Conservation (phyloP, 1,284 basidiomycete species). For the Erythrobasidium hasegawianum region DNA sequence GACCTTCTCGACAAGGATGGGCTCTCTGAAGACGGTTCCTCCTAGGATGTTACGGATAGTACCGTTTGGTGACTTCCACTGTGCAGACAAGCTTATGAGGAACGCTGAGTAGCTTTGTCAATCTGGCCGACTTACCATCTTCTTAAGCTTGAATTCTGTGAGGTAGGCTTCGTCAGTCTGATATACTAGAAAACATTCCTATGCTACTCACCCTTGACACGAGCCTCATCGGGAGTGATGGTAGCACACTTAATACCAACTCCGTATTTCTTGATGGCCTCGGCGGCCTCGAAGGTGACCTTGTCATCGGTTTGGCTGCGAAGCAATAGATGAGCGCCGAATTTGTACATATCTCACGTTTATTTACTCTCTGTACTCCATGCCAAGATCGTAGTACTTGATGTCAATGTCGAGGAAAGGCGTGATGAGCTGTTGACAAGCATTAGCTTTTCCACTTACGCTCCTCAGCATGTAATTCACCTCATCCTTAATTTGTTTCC, state of each 20-base stretch:
- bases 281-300: slow-evolving; percentile 87
- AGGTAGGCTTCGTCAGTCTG: not conserved
- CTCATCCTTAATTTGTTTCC: slow-evolving; percentile 98
- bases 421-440: slow-evolving; percentile 68
- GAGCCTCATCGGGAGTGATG: slow-evolving; percentile 95
- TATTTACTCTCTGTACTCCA: slow-evolving; percentile 77
- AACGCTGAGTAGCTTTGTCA: not conserved
- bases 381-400: slow-evolving; percentile 96
- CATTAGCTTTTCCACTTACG: not conserved
- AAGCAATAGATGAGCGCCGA: no score
- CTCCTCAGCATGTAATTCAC: slow-evolving; percentile 52
- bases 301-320: slow-evolving; percentile 76
- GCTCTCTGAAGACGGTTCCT: slow-evolving; percentile 97
- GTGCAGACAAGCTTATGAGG: not conserved
- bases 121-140: slow-evolving; percentile 61
- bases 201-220: slow-evolving; percentile 58
- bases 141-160: slow-evolving; percentile 86
- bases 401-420: slow-evolving; percentile 93
- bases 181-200: slow-evolving; percentile 43
- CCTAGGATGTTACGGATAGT: slow-evolving; percentile 92
- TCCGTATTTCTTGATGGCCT: slow-evolving; percentile 62
- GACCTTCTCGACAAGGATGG: slow-evolving; percentile 85
- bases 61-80: slow-evolving; percentile 89
- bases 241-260: slow-evolving; percentile 97
- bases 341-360: no score